Percentiles rank a stretch among this genome's conserved stretches.
These are phyloP conservation scores for Mimosa bimucronata DNA, from an alignment of 306 rosid genomes.

Conservation along the genomic window DNA sequence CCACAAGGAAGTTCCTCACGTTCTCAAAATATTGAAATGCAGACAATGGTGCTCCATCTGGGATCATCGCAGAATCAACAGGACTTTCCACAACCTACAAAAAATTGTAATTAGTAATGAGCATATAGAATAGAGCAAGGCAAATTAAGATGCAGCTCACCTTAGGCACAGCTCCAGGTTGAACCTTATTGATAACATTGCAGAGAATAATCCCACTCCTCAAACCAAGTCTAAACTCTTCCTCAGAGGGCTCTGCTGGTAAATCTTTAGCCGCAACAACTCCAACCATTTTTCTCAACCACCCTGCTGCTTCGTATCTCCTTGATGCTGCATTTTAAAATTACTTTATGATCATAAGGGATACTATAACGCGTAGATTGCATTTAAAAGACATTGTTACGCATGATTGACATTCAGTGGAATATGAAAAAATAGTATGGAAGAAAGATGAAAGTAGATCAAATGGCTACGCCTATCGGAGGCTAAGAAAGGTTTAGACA, in stretches of 20 bases:
- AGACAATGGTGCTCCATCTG: constrained; percentile 89
- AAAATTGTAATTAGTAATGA: not conserved
- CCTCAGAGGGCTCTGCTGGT: constrained; percentile 97
- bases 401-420: constrained; percentile 25
- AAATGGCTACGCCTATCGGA: constrained; percentile 1
- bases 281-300: constrained; percentile 94
- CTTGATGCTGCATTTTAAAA: constrained; percentile 65
- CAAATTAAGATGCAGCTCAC: constrained; percentile 44
- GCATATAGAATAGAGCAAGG: not conserved
- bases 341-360: not conserved
- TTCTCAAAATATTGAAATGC: constrained; percentile 97
- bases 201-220: constrained; percentile 95
- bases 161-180: constrained; percentile 85
- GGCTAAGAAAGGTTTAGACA: not conserved
- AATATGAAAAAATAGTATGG: not conserved
- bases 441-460: constrained; percentile 28
- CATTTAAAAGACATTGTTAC: constrained; percentile 3
- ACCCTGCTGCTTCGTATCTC: constrained; percentile 92
- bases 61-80: constrained; percentile 70
- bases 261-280: constrained; percentile 95
- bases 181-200: constrained; percentile 82
- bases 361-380: constrained; percentile 19
- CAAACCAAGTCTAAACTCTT: constrained; percentile 93
- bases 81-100: constrained; percentile 93
- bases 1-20: constrained; percentile 86